Evolutionary conservation across 1,139 yeast genomes (phyloP), one percentile per base, ranked within the genome.

Genomic region (Yamadazyma sp.): DNA sequence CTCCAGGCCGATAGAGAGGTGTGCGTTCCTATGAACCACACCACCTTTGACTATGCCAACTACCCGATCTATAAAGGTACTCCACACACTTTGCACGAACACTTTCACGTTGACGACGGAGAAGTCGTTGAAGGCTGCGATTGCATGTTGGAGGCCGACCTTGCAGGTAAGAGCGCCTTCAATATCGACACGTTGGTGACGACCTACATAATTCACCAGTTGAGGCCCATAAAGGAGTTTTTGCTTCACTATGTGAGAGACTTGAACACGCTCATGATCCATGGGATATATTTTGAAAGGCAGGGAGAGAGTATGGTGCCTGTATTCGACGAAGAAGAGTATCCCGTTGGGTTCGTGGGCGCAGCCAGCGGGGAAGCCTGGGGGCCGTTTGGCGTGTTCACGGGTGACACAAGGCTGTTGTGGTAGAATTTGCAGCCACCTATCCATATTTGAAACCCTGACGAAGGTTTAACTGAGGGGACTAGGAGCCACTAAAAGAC

Each of bases 51-150:
- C 26, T 65, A 54, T 42, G 45, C 47, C 15, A 48, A 55, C 27
- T 67, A 67, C 41, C 73, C 73, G 2, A 59, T 68, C 16, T 63
- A 61, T 42, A 64, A 63, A 44, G 74, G 74, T 4, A 61, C 61
- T 38, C 69, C 71, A 4, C 68, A 66, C 45, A 61, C 67, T 0
- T 53, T 68, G 17, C 73, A 67, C 46, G 47, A 49, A 22, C 63
- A 61, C 31, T 66, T 63, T 44, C 73, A 67, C 45, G 40, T 36
- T 16, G 25, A 27, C 23, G 31, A 23, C 11, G 22, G 22, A 5
- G 8, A 20, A 8, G 22, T 20, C 22, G 22, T 20, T 20, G 23
- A 32, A 17, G 28, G 18, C 11, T 66, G 72, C 46, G 34, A 43
- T 8, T 66, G 73, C 42, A 41, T 53, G 25, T 11, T 59, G 8